Percentiles rank a stretch among this genome's conserved stretches.
Conservation (phyloP, 75 land plant genomes). For the Pinus taeda region DNA sequence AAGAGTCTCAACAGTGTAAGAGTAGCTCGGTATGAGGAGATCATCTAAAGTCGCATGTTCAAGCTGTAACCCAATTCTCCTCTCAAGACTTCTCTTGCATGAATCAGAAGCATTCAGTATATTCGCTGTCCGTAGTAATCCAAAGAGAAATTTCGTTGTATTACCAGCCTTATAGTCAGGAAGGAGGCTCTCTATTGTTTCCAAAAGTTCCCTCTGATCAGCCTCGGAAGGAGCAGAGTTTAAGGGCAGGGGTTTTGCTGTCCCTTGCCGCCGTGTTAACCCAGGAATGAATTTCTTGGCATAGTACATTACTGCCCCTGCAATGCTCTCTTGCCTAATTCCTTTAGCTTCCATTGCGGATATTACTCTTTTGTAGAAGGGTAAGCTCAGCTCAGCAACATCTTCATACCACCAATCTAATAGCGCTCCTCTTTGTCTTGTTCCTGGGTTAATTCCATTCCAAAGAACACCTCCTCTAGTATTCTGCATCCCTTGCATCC, state of each 20-base stretch:
- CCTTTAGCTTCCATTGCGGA: slow-evolving; percentile 48
- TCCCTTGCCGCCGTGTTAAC: slow-evolving; percentile 33
- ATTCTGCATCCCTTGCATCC: slow-evolving; percentile 23
- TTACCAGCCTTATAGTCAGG: slow-evolving; percentile 49
- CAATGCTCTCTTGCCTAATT: slow-evolving; percentile 51
- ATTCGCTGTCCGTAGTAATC: slow-evolving; percentile 58
- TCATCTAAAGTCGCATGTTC: slow-evolving; percentile 68
- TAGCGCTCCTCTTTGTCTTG: slow-evolving; percentile 18
- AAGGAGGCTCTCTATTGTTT: slow-evolving; percentile 54
- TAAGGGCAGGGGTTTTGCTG: neutral
- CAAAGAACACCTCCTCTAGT: slow-evolving; percentile 44
- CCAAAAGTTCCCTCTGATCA: slow-evolving; percentile 57
- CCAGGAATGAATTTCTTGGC: slow-evolving; percentile 78
- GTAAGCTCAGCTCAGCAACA: slow-evolving; percentile 40
- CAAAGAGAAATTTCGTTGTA: slow-evolving; percentile 47
- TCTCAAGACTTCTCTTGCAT: slow-evolving; percentile 63
- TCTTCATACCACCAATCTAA: slow-evolving; percentile 80
- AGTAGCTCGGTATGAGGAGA: slow-evolving; percentile 71
- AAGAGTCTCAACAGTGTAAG: slow-evolving; percentile 63
- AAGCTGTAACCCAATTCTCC: slow-evolving; percentile 54
- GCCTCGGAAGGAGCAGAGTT: slow-evolving; percentile 30
- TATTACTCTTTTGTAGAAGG: slow-evolving; percentile 58
- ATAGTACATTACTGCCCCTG: slow-evolving; percentile 65
- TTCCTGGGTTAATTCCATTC: slow-evolving; percentile 63
- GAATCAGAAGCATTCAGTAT: slow-evolving; percentile 48